Conservation (phyloP, 352 stramenopile genomes). For the Pythium insidiosum region DNA sequence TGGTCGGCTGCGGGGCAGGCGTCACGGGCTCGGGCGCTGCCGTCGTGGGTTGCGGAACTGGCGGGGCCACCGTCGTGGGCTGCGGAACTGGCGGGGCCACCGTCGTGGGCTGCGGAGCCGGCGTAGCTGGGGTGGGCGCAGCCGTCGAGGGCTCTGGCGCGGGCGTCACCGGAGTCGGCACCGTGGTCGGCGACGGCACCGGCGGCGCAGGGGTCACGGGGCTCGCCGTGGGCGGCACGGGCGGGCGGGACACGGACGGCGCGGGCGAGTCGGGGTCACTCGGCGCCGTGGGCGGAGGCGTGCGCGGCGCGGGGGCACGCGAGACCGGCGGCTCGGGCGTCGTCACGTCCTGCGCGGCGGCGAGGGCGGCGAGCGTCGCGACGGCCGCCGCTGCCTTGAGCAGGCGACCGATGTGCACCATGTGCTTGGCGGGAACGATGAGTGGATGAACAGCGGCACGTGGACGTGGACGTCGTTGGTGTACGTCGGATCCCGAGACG, state of each 20-base stretch:
- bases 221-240: too few relatives aligned
- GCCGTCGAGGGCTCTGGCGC: constrained; percentile 1
- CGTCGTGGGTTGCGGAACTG: not conserved
- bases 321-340: not conserved
- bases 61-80: not conserved
- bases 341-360: too few relatives aligned
- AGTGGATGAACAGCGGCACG: too few relatives aligned
- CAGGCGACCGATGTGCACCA: too few relatives aligned
- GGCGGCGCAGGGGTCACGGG: too few relatives aligned
- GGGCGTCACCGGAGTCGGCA: not conserved
- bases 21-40: not conserved
- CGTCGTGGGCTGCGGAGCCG: not conserved
- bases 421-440: too few relatives aligned
- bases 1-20: not conserved
- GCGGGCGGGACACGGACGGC: not conserved
- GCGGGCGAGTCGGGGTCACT: not conserved
- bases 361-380: too few relatives aligned
- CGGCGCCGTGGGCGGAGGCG: not conserved
- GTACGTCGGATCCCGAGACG: too few relatives aligned
- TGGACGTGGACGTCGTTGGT: too few relatives aligned
- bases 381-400: too few relatives aligned
- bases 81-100: not conserved
- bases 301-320: not conserved
- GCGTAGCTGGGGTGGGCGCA: not conserved
- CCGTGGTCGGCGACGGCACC: not conserved